Evolutionary conservation across 371 early-diverging fungal species (phyloP).

Genomic region (Rhizopus delemar): DNA sequence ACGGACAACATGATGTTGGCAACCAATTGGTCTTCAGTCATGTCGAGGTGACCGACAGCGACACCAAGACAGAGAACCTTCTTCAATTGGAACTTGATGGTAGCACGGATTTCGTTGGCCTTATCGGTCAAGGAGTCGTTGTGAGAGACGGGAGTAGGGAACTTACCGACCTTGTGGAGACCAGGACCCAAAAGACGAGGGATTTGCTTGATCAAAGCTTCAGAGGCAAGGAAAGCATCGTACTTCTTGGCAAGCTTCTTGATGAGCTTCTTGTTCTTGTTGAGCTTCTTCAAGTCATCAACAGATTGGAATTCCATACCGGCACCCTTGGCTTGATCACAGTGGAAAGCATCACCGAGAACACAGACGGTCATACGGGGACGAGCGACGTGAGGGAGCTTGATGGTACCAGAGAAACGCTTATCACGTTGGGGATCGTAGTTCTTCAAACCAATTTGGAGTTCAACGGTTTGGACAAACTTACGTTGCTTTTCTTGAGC

Average conservation of each 20-base stretch:
- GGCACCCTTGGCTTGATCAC: conserved; percentile 87
- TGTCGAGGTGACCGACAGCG: conserved; percentile 93
- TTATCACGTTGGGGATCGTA: conserved; percentile 99
- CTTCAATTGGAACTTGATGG: conserved; percentile 98
- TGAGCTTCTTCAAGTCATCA: conserved; percentile 95
- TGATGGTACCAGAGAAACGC: conserved; percentile 98
- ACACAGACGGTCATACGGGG: conserved; percentile 92
- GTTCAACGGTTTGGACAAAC: conserved; percentile 96
- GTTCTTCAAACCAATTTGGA: conserved; percentile 98
- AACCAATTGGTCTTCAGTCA: conserved; percentile 90
- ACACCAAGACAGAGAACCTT: conserved; percentile 96
- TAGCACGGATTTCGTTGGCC: conserved; percentile 90
- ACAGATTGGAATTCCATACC: conserved; percentile 89
- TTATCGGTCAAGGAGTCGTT: conserved; percentile 84
- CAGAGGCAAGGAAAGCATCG: conserved; percentile 96
- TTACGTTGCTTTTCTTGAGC: conserved; percentile 90
- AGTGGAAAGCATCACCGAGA: conserved; percentile 92
- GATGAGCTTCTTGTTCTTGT: conserved; percentile 98
- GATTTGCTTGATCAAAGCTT: conserved; percentile 95
- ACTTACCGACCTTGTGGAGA: conserved; percentile 94
- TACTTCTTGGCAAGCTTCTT: conserved; percentile 92
- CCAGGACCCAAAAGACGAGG: conserved; percentile 95
- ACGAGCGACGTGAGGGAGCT: conserved; percentile 91
- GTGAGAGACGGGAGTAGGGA: conserved; percentile 95
- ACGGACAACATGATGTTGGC: conserved; percentile 95